Base-by-base conservation (phyloP, 176 grass and related monocot species). In the Poa annua region DNA sequence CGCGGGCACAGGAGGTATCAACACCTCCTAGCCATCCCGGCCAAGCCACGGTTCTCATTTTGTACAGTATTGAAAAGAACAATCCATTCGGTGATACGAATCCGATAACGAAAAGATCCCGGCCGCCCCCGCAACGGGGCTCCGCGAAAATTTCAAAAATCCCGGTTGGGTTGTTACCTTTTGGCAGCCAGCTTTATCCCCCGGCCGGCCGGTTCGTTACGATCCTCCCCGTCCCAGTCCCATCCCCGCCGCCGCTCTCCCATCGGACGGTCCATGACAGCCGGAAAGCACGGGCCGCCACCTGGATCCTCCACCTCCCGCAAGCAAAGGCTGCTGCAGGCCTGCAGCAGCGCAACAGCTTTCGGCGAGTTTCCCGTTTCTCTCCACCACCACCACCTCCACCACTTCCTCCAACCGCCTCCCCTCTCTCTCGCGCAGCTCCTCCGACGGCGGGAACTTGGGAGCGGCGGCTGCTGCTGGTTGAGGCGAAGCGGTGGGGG, bases 121-220 rank as follows among this genome's bases (percentile, higher is more conserved):
- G 47, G 47, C 47, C 3, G 12, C 14, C 25, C 25, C 60, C 71
- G 49, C 78, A 81, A 83, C 74, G 80, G 39, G 45, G 29, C 16
- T 85, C 85, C 44, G 19, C 29, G 29, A 85, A 45, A 45, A 45
- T 45, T 45, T 45, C 42, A 7, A 45, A 45, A 82, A 85, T 9
- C 71, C 63, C 0, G 77, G 70, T 76, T 7, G 77, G 71, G 71
- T 77, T 5, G 71, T 62, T 89, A 35, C 78, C 85, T 89, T 89
- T 82, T 16, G 33, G 50, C 34, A 14, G 41, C 41, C 38, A 74
- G 39, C 25, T 88, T 80, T 77, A 81, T 51, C 20, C 39, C 79
- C 3, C 2, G 11, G 10, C 14, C 13, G 14, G 48, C 3, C 0
- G 5, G 67, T 79, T 36, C 11, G 75, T 80, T 88, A 73, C 17